A percentile compares a stretch with the other conserved stretches of the same genome.
phyloP scores from a whole-genome alignment of 1,284 basidiomycete species.

The Psilocybe mexicana region DNA sequence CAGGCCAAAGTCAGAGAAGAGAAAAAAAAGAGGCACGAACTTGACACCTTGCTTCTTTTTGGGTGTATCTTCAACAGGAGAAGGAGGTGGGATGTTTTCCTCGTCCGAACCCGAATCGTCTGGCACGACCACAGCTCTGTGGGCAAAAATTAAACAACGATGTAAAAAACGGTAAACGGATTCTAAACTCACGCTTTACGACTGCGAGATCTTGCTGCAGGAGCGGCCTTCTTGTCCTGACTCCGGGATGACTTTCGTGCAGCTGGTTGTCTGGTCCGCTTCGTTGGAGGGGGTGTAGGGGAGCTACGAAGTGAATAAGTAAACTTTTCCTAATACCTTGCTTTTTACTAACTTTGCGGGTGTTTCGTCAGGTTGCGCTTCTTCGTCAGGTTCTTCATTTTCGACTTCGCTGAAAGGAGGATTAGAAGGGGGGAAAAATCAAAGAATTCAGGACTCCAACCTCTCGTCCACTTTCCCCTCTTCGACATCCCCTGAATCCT shows the following conservation, averaged over 20 bases:
- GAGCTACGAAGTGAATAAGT: conserved; percentile 4
- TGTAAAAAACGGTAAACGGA: neutral
- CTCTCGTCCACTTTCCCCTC: neutral
- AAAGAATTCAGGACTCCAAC: neutral
- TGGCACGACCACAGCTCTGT: conserved; percentile 28
- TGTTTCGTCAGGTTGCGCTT: conserved; percentile 12
- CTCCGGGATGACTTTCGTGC: conserved; percentile 8
- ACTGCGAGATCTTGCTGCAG: neutral
- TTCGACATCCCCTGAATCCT: conserved; percentile 1
- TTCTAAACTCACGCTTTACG: conserved; percentile 11
- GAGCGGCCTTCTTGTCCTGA: conserved; percentile 7
- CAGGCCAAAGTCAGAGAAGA: neutral
- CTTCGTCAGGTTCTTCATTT: conserved; percentile 8
- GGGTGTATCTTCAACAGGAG: conserved; percentile 19
- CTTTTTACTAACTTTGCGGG: conserved; percentile 4
- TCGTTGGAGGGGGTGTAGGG: conserved; percentile 14
- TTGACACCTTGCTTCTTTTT: conserved; percentile 30
- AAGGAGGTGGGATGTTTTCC: conserved; percentile 20
- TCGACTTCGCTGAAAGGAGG: conserved; percentile 2
- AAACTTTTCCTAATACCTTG: neutral
- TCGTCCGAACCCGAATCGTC: conserved; percentile 23
- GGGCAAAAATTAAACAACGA: neutral
- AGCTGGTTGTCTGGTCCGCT: conserved; percentile 10
- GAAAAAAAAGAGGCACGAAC: conserved; percentile 17
- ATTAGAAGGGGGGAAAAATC: neutral